Base-by-base conservation (phyloP, 257 asterid species). In the Thymus quinquecostatus region DNA sequence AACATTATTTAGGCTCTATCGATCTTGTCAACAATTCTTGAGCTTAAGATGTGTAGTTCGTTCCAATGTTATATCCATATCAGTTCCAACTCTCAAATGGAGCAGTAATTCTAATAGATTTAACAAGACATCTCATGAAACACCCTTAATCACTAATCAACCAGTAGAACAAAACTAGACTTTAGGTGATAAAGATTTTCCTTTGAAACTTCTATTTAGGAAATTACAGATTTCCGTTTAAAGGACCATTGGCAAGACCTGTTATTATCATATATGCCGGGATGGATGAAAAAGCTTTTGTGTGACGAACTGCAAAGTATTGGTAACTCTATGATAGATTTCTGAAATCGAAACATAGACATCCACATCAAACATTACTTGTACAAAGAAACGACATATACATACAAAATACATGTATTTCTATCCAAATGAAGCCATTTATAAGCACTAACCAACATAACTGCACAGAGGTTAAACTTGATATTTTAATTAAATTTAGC, bases 311-410 rank as follows among this genome's bases (percentile, higher is more conserved):
- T 44, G 49, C 1, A 8, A 44, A 1, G 12, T 10, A 60, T 54
- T 8, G 14, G 28, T 60, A 36, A 62, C 65, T 10, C 10, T 11
- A 55, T 14, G 10, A 8, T 7, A 12, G 47, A 55, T 47, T n/a
- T 49, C 59, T 8, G 51, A 10, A 41, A 49, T 21, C 4, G 56
- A 27, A 71, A 43, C 10, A 72, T 29, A 43, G 63, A 71, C 54
- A 60, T 61, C 48, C 27, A 64, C 11, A 6, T 36, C 53, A 14
- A 72, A 51, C 33, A 50, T 36, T 28, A 27, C 38, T 10, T 9
- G 34, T 36, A 38, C 11, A 34, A 27, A 50, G 13, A 29, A 4
- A 57, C 32, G 48, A 10, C 8, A 70, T 4, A 38, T 8, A 33
- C 28, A 44, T 21, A 21, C 21, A 58, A 30, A 44, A 27, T 64